Percentiles rank a stretch among this genome's conserved stretches.
Evolutionary conservation across 805 yeast genomes (phyloP).

Genomic region (Starmerella cellae): DNA sequence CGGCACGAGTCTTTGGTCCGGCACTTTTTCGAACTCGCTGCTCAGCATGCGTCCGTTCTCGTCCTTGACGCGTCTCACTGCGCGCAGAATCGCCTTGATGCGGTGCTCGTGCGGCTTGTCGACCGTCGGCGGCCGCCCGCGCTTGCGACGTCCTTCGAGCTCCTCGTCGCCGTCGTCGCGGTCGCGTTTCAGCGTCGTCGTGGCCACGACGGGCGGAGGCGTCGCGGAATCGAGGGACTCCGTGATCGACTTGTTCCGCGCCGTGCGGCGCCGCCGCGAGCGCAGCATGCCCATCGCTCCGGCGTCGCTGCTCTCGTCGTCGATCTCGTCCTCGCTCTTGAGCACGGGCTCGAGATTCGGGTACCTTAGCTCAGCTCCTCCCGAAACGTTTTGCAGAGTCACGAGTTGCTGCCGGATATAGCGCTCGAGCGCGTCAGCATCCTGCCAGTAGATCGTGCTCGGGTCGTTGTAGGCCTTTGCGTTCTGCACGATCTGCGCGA

Average conservation of each 20-base stretch:
- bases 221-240: constrained; percentile 5
- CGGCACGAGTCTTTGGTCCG: constrained; percentile 46
- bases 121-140: constrained; percentile 85
- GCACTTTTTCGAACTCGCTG: constrained; percentile 66
- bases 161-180: constrained; percentile 23
- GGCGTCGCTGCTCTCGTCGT: constrained; percentile 19
- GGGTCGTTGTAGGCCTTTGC: constrained; percentile 73
- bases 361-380: constrained; percentile 32
- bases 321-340: constrained; percentile 34
- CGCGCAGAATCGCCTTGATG: constrained; percentile 73
- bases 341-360: constrained; percentile 55
- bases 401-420: constrained; percentile 40
- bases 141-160: constrained; percentile 40
- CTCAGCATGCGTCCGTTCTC: constrained; percentile 38
- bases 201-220: constrained; percentile 6
- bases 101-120: constrained; percentile 87
- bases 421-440: constrained; percentile 49
- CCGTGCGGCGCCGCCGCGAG: constrained; percentile 21
- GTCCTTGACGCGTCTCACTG: constrained; percentile 58
- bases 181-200: constrained; percentile 5
- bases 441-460: constrained; percentile 50
- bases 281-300: constrained; percentile 20
- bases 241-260: constrained; percentile 13
- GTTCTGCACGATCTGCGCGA: constrained; percentile 80
- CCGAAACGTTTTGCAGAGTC: constrained; percentile 33